These are phyloP conservation scores for Nakaseomyces nivariensis DNA, from an alignment of 1,139 yeast genomes.

Conservation along the genomic window DNA sequence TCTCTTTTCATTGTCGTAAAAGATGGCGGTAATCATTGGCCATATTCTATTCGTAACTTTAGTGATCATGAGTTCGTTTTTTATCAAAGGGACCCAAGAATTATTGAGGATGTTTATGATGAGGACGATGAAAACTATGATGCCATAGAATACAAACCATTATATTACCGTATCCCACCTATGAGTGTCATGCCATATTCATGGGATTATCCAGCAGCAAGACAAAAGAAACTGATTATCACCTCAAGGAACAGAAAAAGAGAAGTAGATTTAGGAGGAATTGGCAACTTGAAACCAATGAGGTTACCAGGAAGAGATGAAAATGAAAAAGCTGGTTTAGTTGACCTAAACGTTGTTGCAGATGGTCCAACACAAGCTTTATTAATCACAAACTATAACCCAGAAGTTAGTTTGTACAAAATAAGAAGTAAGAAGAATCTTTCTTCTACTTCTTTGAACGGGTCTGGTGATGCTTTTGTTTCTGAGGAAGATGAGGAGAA, in stretches of 20 bases:
- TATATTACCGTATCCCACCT: slow-evolving; percentile 72
- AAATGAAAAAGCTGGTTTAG: slow-evolving; percentile 38
- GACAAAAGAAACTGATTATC: slow-evolving; percentile 67
- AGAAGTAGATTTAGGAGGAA: slow-evolving; percentile 77
- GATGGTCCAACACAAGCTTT: slow-evolving; percentile 93
- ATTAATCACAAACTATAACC: slow-evolving; percentile 74
- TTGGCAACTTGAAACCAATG: slow-evolving; percentile 85
- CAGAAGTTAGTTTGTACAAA: slow-evolving; percentile 66
- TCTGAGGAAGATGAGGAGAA: slow-evolving; percentile 61
- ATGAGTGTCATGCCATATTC: slow-evolving; percentile 97
- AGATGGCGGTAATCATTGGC: slow-evolving; percentile 79
- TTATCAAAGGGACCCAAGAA: slow-evolving; percentile 76
- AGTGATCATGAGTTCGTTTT: slow-evolving; percentile 76
- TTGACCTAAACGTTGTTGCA: slow-evolving; percentile 86
- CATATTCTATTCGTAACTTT: slow-evolving; percentile 81
- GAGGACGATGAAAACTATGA: slow-evolving; percentile 50
- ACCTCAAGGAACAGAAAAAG: slow-evolving; percentile 68
- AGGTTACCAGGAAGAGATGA: slow-evolving; percentile 47
- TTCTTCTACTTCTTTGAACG: slow-evolving; percentile 27
- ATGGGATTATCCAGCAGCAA: slow-evolving; percentile 93
- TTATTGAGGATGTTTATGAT: slow-evolving; percentile 29
- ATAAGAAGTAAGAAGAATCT: slow-evolving; percentile 17
- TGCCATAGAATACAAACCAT: slow-evolving; percentile 48
- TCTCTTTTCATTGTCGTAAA: slow-evolving; percentile 68
- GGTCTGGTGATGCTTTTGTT: slow-evolving; percentile 47